Evolutionary conservation across 192 early-diverging fungal genomes (phyloP).

Genomic region (Coemansia sp.): DNA sequence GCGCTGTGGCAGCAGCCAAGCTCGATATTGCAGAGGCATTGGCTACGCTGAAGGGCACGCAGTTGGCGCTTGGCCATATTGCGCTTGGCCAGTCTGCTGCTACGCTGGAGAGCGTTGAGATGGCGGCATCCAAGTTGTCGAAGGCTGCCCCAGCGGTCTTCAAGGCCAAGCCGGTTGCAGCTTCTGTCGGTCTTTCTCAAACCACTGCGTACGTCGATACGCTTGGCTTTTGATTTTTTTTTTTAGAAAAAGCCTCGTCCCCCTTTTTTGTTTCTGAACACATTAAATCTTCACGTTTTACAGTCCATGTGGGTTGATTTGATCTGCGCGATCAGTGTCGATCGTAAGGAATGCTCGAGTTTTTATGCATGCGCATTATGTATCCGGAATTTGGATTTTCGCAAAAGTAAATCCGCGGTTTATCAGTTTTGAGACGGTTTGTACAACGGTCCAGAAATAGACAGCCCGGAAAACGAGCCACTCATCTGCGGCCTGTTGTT

Average conservation of each 20-base stretch:
- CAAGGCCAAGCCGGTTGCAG: conserved; percentile 43
- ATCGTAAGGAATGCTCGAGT: too few species aligned
- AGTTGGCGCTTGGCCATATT: conserved; percentile 1
- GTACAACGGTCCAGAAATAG: too few species aligned
- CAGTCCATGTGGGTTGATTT: background rate
- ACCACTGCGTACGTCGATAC: conserved; percentile 54
- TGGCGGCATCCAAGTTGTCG: conserved; percentile 21
- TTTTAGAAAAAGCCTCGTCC: background rate
- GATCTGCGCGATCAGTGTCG: background rate
- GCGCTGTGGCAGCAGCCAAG: conserved; percentile 59
- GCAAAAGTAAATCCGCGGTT: too few species aligned
- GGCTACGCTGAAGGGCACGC: conserved; percentile 27
- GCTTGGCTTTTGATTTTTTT: conserved; percentile 44
- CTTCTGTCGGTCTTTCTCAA: conserved; percentile 45
- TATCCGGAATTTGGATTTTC: too few species aligned
- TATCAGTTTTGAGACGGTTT: too few species aligned
- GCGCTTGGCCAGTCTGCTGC: conserved; percentile 30
- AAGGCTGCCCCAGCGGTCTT: conserved; percentile 27
- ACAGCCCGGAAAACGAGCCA: too few species aligned
- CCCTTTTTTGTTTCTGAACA: too few species aligned
- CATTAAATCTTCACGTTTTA: background rate
- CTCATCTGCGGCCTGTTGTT: too few species aligned
- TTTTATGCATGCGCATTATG: too few species aligned
- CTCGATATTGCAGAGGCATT: conserved; percentile 32
- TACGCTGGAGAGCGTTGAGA: conserved; percentile 32